Conservation (phyloP, 208 protist genomes). For the Trypanosoma platydactyli region DNA sequence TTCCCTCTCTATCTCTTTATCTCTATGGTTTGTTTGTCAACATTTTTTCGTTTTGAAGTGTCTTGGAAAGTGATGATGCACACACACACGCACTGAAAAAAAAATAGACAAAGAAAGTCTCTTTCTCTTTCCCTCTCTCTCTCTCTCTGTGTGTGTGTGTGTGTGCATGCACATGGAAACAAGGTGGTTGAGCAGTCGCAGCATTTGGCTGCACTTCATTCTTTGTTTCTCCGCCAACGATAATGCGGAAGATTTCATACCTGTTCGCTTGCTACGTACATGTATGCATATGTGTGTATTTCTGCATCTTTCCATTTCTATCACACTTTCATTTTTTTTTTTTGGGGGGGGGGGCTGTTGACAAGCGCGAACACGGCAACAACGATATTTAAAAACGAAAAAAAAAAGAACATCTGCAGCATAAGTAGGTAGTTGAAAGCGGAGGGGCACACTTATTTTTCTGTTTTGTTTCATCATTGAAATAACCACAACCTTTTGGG, state of each 20-base stretch:
- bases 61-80: not conserved
- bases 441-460: not conserved
- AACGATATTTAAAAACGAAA: not conserved
- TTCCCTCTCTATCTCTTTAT: slow-evolving; percentile 16
- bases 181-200: too few species aligned
- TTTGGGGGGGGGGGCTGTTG: not conserved
- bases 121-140: too few species aligned
- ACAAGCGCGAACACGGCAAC: not conserved
- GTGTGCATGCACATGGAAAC: too few species aligned
- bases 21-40: slow-evolving; percentile 6
- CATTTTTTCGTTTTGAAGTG: slow-evolving; percentile 5
- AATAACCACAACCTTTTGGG: too few species aligned
- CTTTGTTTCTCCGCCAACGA: too few species aligned
- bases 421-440: not conserved
- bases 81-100: slow-evolving; percentile 5
- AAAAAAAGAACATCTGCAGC: not conserved
- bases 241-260: not conserved
- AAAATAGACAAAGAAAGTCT: too few species aligned
- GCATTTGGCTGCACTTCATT: too few species aligned
- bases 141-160: too few species aligned
- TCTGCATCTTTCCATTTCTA: not conserved
- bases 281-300: slow-evolving; percentile 10
- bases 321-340: slow-evolving; percentile 22
- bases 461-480: slow-evolving; percentile 1
- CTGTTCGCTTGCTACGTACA: not conserved